Evolutionary conservation across 768 basidiomycete genomes (phyloP).

Genomic region (Termitomyces bulborhizus): DNA sequence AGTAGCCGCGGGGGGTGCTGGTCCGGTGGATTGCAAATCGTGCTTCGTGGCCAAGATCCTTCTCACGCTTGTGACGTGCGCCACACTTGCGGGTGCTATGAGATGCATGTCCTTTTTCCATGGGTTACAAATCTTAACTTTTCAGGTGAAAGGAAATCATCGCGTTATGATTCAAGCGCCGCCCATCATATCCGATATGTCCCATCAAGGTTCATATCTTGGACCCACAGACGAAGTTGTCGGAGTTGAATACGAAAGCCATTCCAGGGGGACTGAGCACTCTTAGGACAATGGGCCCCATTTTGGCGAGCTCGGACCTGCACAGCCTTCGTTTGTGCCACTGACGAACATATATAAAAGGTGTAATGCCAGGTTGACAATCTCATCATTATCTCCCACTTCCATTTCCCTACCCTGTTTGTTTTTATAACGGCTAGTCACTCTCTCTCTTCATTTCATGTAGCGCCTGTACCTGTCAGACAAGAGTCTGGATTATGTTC

Average conservation of each 20-base stretch:
- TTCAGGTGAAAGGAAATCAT: background rate
- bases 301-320: background rate
- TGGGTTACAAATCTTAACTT: background rate
- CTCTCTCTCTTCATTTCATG: background rate
- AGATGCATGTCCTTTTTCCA: background rate
- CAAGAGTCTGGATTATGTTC: constrained; percentile 5
- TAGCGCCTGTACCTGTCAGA: constrained; percentile 7
- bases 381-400: background rate
- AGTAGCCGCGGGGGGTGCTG: background rate
- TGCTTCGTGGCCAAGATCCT: too few relatives aligned
- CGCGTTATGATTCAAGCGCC: background rate
- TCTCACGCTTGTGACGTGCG: too few relatives aligned
- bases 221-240: background rate
- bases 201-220: background rate
- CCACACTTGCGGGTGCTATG: background rate
- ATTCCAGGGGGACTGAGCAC: background rate
- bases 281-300: background rate
- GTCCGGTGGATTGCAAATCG: too few relatives aligned
- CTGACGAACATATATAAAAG: background rate
- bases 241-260: background rate
- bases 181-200: background rate
- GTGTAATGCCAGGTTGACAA: background rate
- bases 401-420: background rate
- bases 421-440: background rate
- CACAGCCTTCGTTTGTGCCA: background rate